Evolutionary conservation across 1,284 basidiomycete species (phyloP), one percentile per base, ranked within the genome.

Genomic region (Ceratobasidium sp.): DNA sequence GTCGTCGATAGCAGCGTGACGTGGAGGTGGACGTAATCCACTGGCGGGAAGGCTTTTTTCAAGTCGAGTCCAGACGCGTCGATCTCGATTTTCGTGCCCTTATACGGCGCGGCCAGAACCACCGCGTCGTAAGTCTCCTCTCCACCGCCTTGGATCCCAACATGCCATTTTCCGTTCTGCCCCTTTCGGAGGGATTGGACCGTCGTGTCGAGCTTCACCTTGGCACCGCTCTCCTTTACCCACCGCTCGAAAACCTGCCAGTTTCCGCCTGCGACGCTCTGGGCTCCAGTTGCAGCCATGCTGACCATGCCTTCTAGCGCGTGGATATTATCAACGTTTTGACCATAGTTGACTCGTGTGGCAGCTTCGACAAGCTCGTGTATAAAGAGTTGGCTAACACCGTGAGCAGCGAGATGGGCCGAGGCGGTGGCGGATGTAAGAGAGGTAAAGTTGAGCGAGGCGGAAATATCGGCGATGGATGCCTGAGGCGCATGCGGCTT

Each of bases 1-100:
- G 88, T 90, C 0, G 97, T 98, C 14, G 91, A 87, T 59, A 98
- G 84, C 19, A 97, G 86, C 7, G 97, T 98, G 64, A 98, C 95
- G 80, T 98, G 93, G 3, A 98, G 88, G 76, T 87, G 88, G 37
- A 96, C 88, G 80, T 97, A 98, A 14, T 76, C 74, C 19, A 77
- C 76, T 19, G 73, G 66, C 8, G 75, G 74, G 74, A 75, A 65
- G 1, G 56, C 53, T 16, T 71, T 51, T 9, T 34, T 31, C 41
- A 24, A 51, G 76, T 76, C 59, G 58, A 62, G 48, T 24, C 37
- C 59, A 51, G 63, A 27, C 11, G 81, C 74, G 1, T 88, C 85
- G 37, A 92, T 80, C 4, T 80, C 80, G 77, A 93, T 90, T 14
- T 82, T 82, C 0, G 90, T 84, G 54, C 85, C 86, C 80, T 92